Evolutionary conservation across 371 early-diverging fungal genomes (phyloP).

Genomic region (Parasitella parasitica): DNA sequence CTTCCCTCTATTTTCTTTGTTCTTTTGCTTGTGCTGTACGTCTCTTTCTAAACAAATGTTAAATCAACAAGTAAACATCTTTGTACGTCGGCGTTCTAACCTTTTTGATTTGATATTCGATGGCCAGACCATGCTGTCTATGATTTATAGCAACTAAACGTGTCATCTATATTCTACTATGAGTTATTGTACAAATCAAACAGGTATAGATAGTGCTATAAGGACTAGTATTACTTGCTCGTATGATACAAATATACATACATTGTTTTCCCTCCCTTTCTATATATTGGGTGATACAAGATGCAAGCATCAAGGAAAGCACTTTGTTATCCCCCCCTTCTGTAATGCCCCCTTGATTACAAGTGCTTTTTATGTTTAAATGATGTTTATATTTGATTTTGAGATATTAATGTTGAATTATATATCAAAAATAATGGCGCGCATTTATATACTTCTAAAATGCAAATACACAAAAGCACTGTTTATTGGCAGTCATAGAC

Average conservation of each 20-base stretch:
- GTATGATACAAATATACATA: no score
- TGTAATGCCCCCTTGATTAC: background rate
- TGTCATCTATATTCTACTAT: no score
- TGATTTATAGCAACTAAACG: no score
- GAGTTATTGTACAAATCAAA: no score
- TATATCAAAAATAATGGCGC: background rate
- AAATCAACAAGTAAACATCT: background rate
- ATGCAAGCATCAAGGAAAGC: background rate
- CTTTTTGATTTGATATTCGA: background rate
- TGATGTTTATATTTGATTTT: background rate
- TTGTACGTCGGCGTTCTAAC: background rate
- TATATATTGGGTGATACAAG: background rate
- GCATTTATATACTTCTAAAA: background rate
- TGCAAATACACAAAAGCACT: background rate
- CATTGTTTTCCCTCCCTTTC: slow-evolving; percentile 4
- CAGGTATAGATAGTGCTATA: no score
- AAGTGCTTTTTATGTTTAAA: slow-evolving; percentile 4
- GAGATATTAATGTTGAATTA: background rate
- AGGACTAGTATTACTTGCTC: no score
- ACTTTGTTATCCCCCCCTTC: background rate
- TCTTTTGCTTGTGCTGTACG: background rate
- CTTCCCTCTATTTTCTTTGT: background rate
- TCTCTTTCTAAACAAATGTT: background rate
- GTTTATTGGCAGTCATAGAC: background rate
- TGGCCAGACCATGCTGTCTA: no score